Evolutionary conservation across 371 early-diverging fungal species (phyloP), one percentile per base, ranked within the genome.

Genomic region (Mucor irregularis): DNA sequence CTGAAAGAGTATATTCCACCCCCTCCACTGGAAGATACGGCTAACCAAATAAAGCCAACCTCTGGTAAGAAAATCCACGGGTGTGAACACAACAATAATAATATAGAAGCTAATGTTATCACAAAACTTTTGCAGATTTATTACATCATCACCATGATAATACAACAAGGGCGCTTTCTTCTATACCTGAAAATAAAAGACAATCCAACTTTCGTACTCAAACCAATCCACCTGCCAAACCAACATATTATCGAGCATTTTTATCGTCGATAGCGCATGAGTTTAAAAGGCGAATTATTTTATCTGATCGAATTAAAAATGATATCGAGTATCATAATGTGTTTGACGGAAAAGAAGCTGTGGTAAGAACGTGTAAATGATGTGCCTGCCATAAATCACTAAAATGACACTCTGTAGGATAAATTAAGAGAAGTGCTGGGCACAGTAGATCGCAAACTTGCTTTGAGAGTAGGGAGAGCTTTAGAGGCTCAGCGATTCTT

Each of bases 281-380:
- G 16, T 88, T 95, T 64, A 77, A 81, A 14, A 66, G 71, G 35
- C 63, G 78, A 14, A 68, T 78, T 13, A 69, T 70, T 14, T 47
- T 65, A 17, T 64, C 66, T 38, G 81, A 85, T 8, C 81, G 87
- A 31, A 78, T 76, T 38, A 90, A 90, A 57, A 89, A 94, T 61
- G 80, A 77, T 7, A 73, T 94, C 19, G 89, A 91, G 65, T 90
- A 94, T 66, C 80, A 74, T 31, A 81, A 85, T 53, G 87, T 87
- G 53, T 93, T 94, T 70, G 81, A 85, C 35, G 96, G 94, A 14
- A 74, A 83, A 55, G 90, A 91, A 24, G 93, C 89, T 13, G 91
- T 94, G 56, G 93, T 88, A 79, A 42, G 17, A 37, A 22, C n/a
- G n/a, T n/a, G n/a, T n/a, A n/a, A n/a, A n/a, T n/a, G n/a, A n/a